A percentile compares a stretch with the other conserved stretches of the same genome.
Conservation (phyloP, 768 basidiomycete species). For the Tylopilus balloui region DNA sequence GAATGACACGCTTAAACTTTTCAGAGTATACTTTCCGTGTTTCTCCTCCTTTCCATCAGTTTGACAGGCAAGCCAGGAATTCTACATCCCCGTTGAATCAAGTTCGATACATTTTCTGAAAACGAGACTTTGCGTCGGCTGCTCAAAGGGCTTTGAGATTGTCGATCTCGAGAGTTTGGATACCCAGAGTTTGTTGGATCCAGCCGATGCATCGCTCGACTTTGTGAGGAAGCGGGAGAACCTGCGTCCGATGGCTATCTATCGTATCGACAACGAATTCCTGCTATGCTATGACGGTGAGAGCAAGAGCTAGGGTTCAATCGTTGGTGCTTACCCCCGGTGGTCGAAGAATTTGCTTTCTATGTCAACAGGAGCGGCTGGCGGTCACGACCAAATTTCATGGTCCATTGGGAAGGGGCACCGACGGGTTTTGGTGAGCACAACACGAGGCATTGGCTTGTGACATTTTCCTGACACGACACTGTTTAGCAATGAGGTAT, state of each 20-base stretch:
- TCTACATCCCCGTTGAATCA: constrained; percentile 97
- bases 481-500: constrained; percentile 76
- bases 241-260: constrained; percentile 91
- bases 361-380: constrained; percentile 97
- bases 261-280: constrained; percentile 95
- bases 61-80: constrained; percentile 56
- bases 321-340: constrained; percentile 6
- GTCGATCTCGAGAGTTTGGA: constrained; percentile 96
- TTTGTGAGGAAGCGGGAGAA: constrained; percentile 90
- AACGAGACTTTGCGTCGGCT: constrained; percentile 95
- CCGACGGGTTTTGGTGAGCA: constrained; percentile 90
- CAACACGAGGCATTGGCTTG: neutral
- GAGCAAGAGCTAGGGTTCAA: constrained; percentile 22
- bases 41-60: neutral
- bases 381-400: constrained; percentile 85
- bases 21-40: constrained; percentile 56
- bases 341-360: constrained; percentile 84
- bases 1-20: constrained; percentile 88
- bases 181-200: constrained; percentile 93
- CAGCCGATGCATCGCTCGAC: constrained; percentile 83
- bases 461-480: constrained; percentile 2
- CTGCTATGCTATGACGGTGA: constrained; percentile 94
- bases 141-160: constrained; percentile 96
- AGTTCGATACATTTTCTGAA: constrained; percentile 96
- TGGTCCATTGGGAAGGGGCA: constrained; percentile 94